phyloP scores from a whole-genome alignment of 2,329 filamentous ascomycete genomes.

The Venturia carpophila region DNA sequence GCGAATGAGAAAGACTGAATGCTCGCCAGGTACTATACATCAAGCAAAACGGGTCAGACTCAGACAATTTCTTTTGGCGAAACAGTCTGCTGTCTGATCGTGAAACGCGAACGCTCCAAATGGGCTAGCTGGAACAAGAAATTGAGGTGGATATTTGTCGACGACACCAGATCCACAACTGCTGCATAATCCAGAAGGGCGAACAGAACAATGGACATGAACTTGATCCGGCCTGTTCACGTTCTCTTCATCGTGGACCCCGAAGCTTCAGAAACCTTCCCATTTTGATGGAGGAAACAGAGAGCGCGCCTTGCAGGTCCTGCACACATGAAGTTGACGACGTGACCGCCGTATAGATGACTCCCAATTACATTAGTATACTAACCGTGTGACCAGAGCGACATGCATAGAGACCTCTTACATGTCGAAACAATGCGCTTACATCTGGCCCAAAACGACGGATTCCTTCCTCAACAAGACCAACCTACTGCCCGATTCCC shows the following conservation, averaged over 20 bases:
- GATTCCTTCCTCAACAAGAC: not conserved
- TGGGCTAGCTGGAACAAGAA: not conserved
- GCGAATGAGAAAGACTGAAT: not conserved
- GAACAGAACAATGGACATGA: not conserved
- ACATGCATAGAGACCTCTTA: too few species aligned
- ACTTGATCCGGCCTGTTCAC: not conserved
- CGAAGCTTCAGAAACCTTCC: not conserved
- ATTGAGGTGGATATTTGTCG: not conserved
- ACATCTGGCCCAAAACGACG: not conserved
- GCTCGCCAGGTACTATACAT: not conserved
- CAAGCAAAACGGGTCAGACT: not conserved
- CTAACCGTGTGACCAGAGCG: not conserved
- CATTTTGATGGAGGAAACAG: not conserved
- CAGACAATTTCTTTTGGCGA: conserved; percentile 6
- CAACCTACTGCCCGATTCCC: not conserved
- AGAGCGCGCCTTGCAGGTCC: not conserved
- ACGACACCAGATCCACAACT: not conserved
- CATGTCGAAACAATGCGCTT: not conserved
- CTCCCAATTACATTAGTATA: conserved; percentile 2
- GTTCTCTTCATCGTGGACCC: not conserved
- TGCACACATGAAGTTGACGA: not conserved
- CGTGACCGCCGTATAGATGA: not conserved
- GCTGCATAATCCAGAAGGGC: not conserved
- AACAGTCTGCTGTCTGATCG: conserved; percentile 1
- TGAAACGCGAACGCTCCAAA: conserved; percentile 6